phyloP scores from a whole-genome alignment of 2,329 filamentous ascomycete species.

The Davidsoniella neocaledoniae region DNA sequence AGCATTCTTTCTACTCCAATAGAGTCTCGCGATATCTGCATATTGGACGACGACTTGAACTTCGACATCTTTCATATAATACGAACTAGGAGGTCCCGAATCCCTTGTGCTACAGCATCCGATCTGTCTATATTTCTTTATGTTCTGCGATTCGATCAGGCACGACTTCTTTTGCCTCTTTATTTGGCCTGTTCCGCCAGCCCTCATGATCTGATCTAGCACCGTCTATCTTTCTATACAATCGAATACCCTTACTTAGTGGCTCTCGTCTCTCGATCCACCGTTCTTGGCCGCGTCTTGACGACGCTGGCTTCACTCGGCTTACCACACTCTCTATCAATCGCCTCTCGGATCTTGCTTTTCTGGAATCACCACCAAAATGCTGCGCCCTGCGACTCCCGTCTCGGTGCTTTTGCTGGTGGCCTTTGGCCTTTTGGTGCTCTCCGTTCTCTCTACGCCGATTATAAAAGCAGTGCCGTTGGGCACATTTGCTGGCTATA shows the following conservation, averaged over 20 bases:
- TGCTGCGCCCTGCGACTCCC: constrained; percentile 86
- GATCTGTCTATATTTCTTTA: too few species aligned
- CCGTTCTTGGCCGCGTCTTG: constrained; percentile 25
- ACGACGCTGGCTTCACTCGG: constrained; percentile 24
- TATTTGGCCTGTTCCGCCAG: background rate
- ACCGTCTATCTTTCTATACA: background rate
- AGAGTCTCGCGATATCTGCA: background rate
- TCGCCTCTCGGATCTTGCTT: constrained; percentile 10
- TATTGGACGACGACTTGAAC: background rate
- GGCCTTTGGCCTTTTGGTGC: constrained; percentile 69
- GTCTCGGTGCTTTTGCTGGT: constrained; percentile 69
- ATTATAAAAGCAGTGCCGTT: constrained; percentile 75
- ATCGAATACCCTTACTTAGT: background rate
- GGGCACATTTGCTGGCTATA: constrained; percentile 56
- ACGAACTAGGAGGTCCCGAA: too few species aligned
- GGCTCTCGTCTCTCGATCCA: background rate
- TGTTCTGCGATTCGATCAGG: too few species aligned
- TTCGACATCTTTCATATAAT: background rate
- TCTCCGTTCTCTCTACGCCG: constrained; percentile 82
- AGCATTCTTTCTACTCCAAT: too few species aligned
- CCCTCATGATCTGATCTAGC: background rate
- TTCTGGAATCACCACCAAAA: constrained; percentile 29
- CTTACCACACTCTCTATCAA: background rate
- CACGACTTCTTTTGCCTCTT: background rate
- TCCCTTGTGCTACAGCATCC: too few species aligned